Percentiles rank a stretch among this genome's conserved stretches.
These are phyloP conservation scores for Russula virescens DNA, from an alignment of 768 basidiomycete species.

Conservation along the genomic window DNA sequence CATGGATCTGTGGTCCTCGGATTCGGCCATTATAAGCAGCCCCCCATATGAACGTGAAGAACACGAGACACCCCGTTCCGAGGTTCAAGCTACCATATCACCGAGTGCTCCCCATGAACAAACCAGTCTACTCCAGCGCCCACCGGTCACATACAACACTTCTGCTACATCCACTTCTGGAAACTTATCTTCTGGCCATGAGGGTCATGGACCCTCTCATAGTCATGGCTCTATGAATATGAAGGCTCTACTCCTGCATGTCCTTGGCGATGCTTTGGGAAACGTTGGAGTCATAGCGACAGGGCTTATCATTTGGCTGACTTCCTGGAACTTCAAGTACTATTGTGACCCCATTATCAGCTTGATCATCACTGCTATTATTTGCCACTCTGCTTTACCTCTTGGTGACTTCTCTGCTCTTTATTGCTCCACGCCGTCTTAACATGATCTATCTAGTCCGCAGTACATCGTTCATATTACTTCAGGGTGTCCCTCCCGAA, in stretches of 20 bases:
- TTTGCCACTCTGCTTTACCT: slow-evolving; percentile 92
- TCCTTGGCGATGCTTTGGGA: slow-evolving; percentile 93
- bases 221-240: slow-evolving; percentile 88
- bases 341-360: slow-evolving; percentile 94
- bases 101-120: slow-evolving; percentile 28
- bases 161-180: neutral
- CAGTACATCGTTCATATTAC: slow-evolving; percentile 88
- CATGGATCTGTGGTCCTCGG: slow-evolving; percentile 16
- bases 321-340: slow-evolving; percentile 76
- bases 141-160: slow-evolving; percentile 9
- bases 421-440: slow-evolving; percentile 2
- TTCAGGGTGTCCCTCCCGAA: slow-evolving; percentile 89
- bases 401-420: slow-evolving; percentile 51
- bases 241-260: slow-evolving; percentile 92
- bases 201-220: slow-evolving; percentile 27
- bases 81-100: neutral
- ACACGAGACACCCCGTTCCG: neutral
- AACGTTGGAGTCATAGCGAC: slow-evolving; percentile 97
- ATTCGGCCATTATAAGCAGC: neutral
- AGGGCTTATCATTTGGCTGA: slow-evolving; percentile 91
- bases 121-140: slow-evolving; percentile 36
- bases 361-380: slow-evolving; percentile 91
- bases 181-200: slow-evolving; percentile 18
- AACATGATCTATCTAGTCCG: slow-evolving; percentile 45
- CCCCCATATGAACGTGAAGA: slow-evolving; percentile 12